Evolutionary conservation across 768 basidiomycete genomes (phyloP).

Genomic region (Coprinopsis marcescibilis): DNA sequence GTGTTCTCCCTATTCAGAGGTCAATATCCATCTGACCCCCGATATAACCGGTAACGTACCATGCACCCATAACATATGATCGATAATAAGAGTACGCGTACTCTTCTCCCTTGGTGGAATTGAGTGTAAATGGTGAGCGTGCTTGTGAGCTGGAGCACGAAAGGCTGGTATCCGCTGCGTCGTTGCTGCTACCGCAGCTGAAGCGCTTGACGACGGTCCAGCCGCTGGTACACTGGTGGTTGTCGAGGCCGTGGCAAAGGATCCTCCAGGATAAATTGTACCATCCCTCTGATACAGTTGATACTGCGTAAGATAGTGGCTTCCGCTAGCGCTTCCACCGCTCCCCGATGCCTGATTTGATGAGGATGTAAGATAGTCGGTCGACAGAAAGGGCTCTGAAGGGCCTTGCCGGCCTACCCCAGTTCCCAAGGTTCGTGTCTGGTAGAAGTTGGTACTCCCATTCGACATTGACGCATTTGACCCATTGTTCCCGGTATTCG

Average conservation of each 20-base stretch:
- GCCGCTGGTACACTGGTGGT: not conserved
- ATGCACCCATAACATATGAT: conserved; percentile 85
- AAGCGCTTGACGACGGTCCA: too few relatives aligned
- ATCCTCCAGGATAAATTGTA: not conserved
- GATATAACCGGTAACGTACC: conserved; percentile 23
- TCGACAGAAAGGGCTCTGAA: too few relatives aligned
- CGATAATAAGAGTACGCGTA: conserved; percentile 82
- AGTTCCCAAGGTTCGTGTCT: too few relatives aligned
- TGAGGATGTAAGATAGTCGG: too few relatives aligned
- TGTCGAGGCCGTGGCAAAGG: not conserved
- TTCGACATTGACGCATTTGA: not conserved
- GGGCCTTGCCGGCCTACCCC: too few relatives aligned
- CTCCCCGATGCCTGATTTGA: too few relatives aligned
- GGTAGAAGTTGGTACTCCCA: not conserved
- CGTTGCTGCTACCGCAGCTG: not conserved
- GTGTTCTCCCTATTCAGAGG: conserved; percentile 17
- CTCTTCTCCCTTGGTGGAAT: conserved; percentile 86
- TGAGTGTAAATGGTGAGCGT: conserved; percentile 82
- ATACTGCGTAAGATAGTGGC: too few relatives aligned
- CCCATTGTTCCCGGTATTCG: not conserved
- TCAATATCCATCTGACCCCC: not conserved
- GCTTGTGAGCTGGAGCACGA: conserved; percentile 76
- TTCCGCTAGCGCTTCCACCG: too few relatives aligned
- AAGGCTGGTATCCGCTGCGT: conserved; percentile 28
- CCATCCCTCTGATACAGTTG: too few relatives aligned